These are phyloP conservation scores for Leonotis leonurus DNA, from an alignment of 257 asterid species.

Conservation along the genomic window DNA sequence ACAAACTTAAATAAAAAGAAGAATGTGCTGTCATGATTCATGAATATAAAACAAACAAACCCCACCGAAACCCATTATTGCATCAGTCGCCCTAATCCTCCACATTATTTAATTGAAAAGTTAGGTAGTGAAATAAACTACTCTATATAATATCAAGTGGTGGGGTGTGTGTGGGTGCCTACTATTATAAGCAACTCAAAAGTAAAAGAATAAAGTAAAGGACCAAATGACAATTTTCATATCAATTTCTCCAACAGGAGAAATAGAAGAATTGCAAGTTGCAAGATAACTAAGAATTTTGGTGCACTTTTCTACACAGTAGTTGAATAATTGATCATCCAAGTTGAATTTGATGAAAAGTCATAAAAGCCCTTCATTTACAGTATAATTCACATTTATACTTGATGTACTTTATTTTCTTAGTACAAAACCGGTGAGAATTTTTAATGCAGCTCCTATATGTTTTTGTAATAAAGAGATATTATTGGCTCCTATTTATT, in stretches of 20 bases:
- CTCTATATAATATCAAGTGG: neutral
- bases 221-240: neutral
- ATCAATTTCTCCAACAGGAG: neutral
- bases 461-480: constrained; percentile 2
- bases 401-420: neutral
- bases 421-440: neutral
- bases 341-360: neutral
- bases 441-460: constrained; percentile 6
- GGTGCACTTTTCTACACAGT: neutral
- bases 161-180: neutral
- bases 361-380: neutral
- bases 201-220: neutral
- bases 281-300: neutral
- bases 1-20: neutral
- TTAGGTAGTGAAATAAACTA: neutral
- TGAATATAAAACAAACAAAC: neutral
- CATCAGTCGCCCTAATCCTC: constrained; percentile 8
- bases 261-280: neutral
- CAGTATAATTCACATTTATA: neutral
- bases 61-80: constrained; percentile 25
- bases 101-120: neutral
- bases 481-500: constrained; percentile 13
- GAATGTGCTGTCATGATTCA: neutral
- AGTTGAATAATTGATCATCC: neutral
- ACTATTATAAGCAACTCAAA: neutral